Evolutionary conservation across 768 basidiomycete species (phyloP).

Genomic region (Calocybe indica): DNA sequence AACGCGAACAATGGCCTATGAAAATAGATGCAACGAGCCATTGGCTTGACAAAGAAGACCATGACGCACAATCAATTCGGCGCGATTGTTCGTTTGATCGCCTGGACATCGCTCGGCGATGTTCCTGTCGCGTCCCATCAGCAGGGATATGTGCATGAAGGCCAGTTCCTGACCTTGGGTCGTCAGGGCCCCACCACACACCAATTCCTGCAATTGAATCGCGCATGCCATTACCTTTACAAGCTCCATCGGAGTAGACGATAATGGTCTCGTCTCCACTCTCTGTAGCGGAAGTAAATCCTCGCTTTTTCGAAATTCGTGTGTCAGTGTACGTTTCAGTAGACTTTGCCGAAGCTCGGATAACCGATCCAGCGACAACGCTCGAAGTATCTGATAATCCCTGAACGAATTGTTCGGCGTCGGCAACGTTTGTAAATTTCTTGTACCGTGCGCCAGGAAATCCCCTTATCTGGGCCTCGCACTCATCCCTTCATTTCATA

Average conservation of each 20-base stretch:
- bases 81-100: constrained; percentile 81
- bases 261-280: constrained; percentile 34
- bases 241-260: constrained; percentile 88
- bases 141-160: neutral
- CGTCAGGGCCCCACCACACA: constrained; percentile 78
- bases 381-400: constrained; percentile 2
- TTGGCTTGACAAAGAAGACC: neutral
- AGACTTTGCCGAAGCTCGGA: neutral
- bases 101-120: constrained; percentile 79
- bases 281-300: constrained; percentile 14
- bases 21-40: neutral
- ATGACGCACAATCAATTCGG: constrained; percentile 72
- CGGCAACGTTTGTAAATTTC: constrained; percentile 51
- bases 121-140: constrained; percentile 46
- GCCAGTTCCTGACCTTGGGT: constrained; percentile 43
- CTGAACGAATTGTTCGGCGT: constrained; percentile 48
- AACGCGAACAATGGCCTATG: constrained; percentile 77
- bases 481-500: constrained; percentile 55
- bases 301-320: constrained; percentile 29
- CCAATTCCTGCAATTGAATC: constrained; percentile 77
- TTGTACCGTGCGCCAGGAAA: constrained; percentile 59
- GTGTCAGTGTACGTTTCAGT: neutral
- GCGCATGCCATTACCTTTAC: constrained; percentile 70
- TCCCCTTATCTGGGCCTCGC: constrained; percentile 60
- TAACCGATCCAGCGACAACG: no score